These are phyloP conservation scores for Apostasia shenzhenica DNA, from an alignment of 106 monocot genomes.

Conservation along the genomic window DNA sequence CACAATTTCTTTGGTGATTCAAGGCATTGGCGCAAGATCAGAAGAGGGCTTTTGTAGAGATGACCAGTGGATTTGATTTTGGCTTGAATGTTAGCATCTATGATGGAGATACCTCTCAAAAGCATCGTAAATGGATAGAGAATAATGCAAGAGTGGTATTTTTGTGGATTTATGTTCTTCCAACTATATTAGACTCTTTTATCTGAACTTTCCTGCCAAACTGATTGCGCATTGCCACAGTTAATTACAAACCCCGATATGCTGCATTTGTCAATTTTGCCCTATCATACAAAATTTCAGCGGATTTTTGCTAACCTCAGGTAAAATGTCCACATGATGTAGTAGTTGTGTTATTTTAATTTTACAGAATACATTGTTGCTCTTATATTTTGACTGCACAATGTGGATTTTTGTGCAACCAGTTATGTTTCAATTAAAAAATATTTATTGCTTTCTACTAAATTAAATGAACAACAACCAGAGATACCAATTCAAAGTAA, in stretches of 20 bases:
- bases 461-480: too few species aligned
- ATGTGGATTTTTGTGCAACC: too few species aligned
- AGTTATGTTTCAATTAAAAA: too few species aligned
- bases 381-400: too few species aligned
- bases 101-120: constrained; percentile 84
- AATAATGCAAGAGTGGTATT: constrained; percentile 76
- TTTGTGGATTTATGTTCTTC: not conserved
- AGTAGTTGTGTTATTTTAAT: not conserved
- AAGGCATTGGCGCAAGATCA: constrained; percentile 98
- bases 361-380: not conserved
- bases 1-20: too few species aligned
- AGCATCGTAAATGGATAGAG: constrained; percentile 53
- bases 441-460: too few species aligned
- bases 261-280: constrained; percentile 88
- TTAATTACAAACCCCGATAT: constrained; percentile 98
- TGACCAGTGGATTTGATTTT: constrained; percentile 34
- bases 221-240: constrained; percentile 35
- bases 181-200: not conserved
- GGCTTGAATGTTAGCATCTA: constrained; percentile 55
- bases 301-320: constrained; percentile 87
- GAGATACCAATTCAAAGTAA: too few species aligned
- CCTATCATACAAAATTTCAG: constrained; percentile 66
- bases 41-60: constrained; percentile 61
- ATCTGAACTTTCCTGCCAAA: not conserved
- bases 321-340: constrained; percentile 18